Percentiles rank a stretch among this genome's conserved stretches.
These are phyloP conservation scores for Xylaria arbuscula DNA, from an alignment of 2,329 filamentous ascomycete species.

Conservation along the genomic window DNA sequence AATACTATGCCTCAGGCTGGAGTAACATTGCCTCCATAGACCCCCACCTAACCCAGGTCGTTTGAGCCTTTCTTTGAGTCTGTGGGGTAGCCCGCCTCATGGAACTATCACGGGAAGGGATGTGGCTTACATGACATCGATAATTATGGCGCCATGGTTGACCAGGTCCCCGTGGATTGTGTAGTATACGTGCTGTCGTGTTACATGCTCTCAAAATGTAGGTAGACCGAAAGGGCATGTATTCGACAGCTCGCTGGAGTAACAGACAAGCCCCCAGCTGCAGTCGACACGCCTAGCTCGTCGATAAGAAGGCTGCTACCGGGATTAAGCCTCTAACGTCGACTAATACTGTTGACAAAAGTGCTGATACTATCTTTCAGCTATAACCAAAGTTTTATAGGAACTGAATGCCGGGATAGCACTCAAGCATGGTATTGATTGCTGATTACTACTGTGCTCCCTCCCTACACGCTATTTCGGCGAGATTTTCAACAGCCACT, in stretches of 20 bases:
- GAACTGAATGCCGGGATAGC: neutral
- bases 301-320: slow-evolving; percentile 11
- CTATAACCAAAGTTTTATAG: slow-evolving; percentile 6
- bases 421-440: neutral
- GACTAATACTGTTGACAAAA: slow-evolving; percentile 23
- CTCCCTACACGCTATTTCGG: slow-evolving; percentile 14
- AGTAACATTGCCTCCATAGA: neutral
- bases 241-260: slow-evolving; percentile 1
- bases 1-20: neutral
- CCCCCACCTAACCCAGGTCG: slow-evolving; percentile 17
- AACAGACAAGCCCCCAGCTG: slow-evolving; percentile 2
- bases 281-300: slow-evolving; percentile 3
- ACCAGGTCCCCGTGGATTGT: neutral
- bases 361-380: slow-evolving; percentile 1
- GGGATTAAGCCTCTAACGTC: neutral
- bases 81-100: slow-evolving; percentile 13
- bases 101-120: slow-evolving; percentile 19
- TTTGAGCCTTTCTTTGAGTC: slow-evolving; percentile 4
- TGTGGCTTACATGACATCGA: slow-evolving; percentile 16
- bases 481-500: slow-evolving; percentile 20
- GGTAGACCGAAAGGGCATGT: slow-evolving; percentile 21
- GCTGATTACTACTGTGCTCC: slow-evolving; percentile 13
- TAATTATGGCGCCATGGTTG: slow-evolving; percentile 11
- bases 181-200: slow-evolving; percentile 13
- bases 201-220: slow-evolving; percentile 16